Percentiles rank a stretch among this genome's conserved stretches.
These are phyloP conservation scores for Scleroderma bovista DNA, from an alignment of 768 basidiomycete genomes.

Conservation along the genomic window DNA sequence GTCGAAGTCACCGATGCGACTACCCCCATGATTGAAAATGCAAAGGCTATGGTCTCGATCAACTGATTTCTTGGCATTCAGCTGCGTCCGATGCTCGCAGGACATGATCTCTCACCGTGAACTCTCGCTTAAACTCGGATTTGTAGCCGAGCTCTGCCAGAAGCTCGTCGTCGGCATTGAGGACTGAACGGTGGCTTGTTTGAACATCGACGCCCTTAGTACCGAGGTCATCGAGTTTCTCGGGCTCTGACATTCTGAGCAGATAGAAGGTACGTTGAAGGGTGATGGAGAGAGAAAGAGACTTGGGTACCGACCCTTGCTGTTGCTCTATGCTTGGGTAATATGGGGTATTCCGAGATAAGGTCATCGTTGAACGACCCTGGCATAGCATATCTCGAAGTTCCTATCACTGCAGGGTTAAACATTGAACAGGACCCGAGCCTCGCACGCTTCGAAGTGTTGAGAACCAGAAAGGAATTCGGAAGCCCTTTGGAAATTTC, in stretches of 20 bases:
- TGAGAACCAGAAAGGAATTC: no score
- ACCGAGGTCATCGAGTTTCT: slow-evolving; percentile 12
- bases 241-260: slow-evolving; percentile 14
- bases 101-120: slow-evolving; percentile 44
- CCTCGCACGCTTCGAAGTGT: no score
- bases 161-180: slow-evolving; percentile 47
- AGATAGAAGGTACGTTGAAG: background rate
- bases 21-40: slow-evolving; percentile 70
- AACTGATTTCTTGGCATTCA: slow-evolving; percentile 30
- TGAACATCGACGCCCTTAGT: slow-evolving; percentile 8
- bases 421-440: background rate
- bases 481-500: no score
- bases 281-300: background rate
- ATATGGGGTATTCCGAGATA: background rate
- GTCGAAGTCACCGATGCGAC: slow-evolving; percentile 65
- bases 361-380: background rate
- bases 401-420: background rate
- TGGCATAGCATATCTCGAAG: background rate
- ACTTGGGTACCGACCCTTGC: background rate
- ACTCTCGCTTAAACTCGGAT: slow-evolving; percentile 69
- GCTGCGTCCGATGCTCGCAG: background rate
- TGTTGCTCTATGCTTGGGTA: background rate
- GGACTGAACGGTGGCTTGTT: slow-evolving; percentile 14
- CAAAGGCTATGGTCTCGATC: slow-evolving; percentile 59
- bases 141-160: slow-evolving; percentile 68